phyloP scores from a whole-genome alignment of 2,329 filamentous ascomycete species.

The Fusarium verrucosum region DNA sequence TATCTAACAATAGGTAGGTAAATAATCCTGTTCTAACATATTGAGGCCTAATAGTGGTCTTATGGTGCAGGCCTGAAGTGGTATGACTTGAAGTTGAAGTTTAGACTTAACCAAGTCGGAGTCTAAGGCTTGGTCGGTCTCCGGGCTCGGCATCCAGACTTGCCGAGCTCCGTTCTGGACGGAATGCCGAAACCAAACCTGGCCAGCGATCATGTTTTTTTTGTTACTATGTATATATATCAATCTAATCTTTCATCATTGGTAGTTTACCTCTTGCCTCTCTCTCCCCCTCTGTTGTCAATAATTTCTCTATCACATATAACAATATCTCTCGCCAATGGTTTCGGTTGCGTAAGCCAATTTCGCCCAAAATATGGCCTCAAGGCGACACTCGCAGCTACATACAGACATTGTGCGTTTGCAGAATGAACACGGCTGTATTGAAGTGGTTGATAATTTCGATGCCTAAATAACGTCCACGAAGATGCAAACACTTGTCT shows the following conservation, averaged over 20 bases:
- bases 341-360: background rate
- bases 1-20: background rate
- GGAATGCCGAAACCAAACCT: background rate
- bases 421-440: too few species aligned
- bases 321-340: background rate
- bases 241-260: background rate
- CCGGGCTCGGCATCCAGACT: background rate
- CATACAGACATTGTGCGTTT: background rate
- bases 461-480: slow-evolving; percentile 9
- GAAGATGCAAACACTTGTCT: slow-evolving; percentile 15
- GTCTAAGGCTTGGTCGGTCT: background rate
- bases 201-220: background rate
- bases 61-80: background rate
- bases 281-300: background rate
- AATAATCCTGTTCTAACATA: background rate
- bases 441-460: too few species aligned
- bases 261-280: too few species aligned
- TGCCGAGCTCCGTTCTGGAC: slow-evolving; percentile 4
- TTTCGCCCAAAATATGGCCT: background rate
- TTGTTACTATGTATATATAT: background rate
- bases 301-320: background rate
- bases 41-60: background rate
- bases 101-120: background rate
- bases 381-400: background rate
- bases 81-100: background rate